These are phyloP conservation scores for Arabidopsis hybrid DNA, from an alignment of 441 rosid genomes.

Conservation along the genomic window DNA sequence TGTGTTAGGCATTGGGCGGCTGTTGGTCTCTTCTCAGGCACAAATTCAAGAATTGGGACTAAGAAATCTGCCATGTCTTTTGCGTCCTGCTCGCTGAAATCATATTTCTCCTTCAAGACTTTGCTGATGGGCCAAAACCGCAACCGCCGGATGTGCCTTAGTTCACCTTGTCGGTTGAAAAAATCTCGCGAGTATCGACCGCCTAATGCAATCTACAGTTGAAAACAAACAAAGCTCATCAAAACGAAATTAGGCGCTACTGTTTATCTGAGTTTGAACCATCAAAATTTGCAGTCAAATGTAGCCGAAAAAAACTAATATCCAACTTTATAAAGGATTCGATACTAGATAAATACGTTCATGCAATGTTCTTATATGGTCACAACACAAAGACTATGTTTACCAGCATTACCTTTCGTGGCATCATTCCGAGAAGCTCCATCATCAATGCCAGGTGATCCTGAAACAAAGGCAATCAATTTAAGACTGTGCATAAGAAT, in stretches of 20 bases:
- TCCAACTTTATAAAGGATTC: neutral
- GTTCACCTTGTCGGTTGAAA: slow-evolving; percentile 71
- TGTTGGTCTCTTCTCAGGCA: slow-evolving; percentile 75
- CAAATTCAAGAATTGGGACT: slow-evolving; percentile 64
- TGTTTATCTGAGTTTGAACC: neutral
- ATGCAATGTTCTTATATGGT: neutral
- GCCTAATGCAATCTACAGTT: slow-evolving; percentile 60
- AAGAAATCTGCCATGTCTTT: slow-evolving; percentile 66
- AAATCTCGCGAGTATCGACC: slow-evolving; percentile 72
- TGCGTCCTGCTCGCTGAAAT: slow-evolving; percentile 68
- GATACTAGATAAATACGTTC: slow-evolving; percentile 19
- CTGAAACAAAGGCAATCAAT: slow-evolving; percentile 45
- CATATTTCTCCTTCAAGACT: slow-evolving; percentile 68
- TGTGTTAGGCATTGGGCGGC: slow-evolving; percentile 71
- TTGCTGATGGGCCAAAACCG: slow-evolving; percentile 72
- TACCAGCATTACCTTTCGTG: slow-evolving; percentile 62
- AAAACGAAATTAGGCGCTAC: neutral
- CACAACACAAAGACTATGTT: neutral
- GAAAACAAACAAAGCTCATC: neutral
- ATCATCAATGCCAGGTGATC: slow-evolving; percentile 84
- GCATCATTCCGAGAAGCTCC: slow-evolving; percentile 81
- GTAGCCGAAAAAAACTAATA: neutral
- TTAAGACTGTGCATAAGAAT: neutral
- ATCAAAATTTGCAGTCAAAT: neutral
- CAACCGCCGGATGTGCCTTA: slow-evolving; percentile 66